Evolutionary conservation across 768 basidiomycete species (phyloP), one percentile per base, ranked within the genome.

Genomic region (Boletus rubroflammeus): DNA sequence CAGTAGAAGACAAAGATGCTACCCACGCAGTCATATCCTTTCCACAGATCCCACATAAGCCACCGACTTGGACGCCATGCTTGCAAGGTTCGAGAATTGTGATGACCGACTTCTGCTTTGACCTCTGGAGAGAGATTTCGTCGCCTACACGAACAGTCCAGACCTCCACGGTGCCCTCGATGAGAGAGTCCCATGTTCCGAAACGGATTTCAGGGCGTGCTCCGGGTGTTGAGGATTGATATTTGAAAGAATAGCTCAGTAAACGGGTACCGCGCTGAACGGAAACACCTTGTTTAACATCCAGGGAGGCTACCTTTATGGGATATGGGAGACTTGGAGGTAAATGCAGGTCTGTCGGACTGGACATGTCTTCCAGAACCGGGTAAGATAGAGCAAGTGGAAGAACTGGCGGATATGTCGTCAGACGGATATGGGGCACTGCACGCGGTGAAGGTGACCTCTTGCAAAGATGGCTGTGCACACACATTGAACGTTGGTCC

Each of bases 31-130:
- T 95, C 81, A 98, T 88, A 62, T 99, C 95, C 75, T 91, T 94
- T 35, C 94, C 96, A 66, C 96, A 99, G 29, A 97, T 70, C 1
- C 90, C 93, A 67, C 96, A 99, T 46, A 99, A 77, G 1, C 96
- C 96, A 39, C 86, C 85, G 47, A 96, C 76, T 69, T 98, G 95
- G 62, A 96, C 86, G 55, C 90, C 90, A 72, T 99, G 96, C 53
- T 92, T 93, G 75, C 96, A 99, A n/a, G 93, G 91, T 71, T 98
- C 95, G 43, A 82, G 73, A 58, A 98, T 75, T 35, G 81, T 71
- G 23, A 93, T 75, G 54, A 81, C 83, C 3, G 85, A 78, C 39
- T 72, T 79, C 41, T 82, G 81, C 54, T 76, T 81, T 11, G 88
- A 85, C 62, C 73, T 78, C 50, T 79, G 76, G 36, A 73, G 68